These are phyloP conservation scores for Dictyostelium purpureum DNA, from an alignment of 78 protist species.

Conservation along the genomic window DNA sequence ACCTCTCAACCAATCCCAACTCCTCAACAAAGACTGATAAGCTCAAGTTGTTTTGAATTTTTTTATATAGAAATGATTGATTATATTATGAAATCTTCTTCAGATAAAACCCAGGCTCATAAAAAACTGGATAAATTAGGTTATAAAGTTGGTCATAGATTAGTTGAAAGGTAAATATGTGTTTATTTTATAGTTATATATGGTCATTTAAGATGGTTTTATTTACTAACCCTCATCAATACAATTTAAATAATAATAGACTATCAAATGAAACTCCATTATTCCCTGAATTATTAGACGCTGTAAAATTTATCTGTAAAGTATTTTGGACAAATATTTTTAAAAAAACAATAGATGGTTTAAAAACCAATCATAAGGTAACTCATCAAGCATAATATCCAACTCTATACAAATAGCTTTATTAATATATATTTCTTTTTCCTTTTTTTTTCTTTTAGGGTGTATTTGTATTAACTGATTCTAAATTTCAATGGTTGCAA, in stretches of 20 bases:
- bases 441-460: background rate
- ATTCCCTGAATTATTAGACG: constrained; percentile 58
- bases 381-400: too few relatives aligned
- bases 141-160: constrained; percentile 61
- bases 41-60: constrained; percentile 60
- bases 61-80: constrained; percentile 72
- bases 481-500: constrained; percentile 63
- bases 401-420: too few relatives aligned
- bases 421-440: background rate
- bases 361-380: constrained; percentile 49
- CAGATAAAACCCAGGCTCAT: constrained; percentile 31
- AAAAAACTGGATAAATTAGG: constrained; percentile 63
- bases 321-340: constrained; percentile 55
- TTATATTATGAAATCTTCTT: constrained; percentile 34
- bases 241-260: too few relatives aligned
- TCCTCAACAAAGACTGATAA: background rate
- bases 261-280: constrained; percentile 19
- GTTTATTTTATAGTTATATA: background rate
- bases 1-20: background rate
- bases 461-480: constrained; percentile 69
- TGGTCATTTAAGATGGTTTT: background rate
- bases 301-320: constrained; percentile 72
- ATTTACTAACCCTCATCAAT: too few relatives aligned
- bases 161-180: constrained; percentile 41
- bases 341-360: constrained; percentile 66